Evolutionary conservation across 2,329 filamentous ascomycete species (phyloP), one percentile per base, ranked within the genome.

Genomic region (Phialocephala sp.): DNA sequence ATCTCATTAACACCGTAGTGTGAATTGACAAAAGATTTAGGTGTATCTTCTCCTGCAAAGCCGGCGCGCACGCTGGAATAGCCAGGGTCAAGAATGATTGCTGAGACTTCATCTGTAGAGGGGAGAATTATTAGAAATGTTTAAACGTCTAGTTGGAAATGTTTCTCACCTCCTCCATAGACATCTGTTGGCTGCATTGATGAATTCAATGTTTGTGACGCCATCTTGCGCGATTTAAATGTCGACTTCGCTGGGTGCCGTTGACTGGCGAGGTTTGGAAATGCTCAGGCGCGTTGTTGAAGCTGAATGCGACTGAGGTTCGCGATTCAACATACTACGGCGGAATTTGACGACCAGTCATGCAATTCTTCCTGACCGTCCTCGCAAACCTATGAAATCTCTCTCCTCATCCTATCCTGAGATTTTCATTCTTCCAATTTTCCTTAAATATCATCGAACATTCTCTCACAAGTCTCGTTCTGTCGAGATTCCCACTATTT

Each of bases 31-130:
- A 98, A 89, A 36, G 92, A 93, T 82, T 98, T 98, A 72, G 95
- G 95, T 0, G 93, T 91, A 80, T 99, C 95, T 86, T 99, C 96
- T 76, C 96, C 95, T 14, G 96, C 96, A 76, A 98, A 99, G 65
- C 95, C 95, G 66, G 94, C 95, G 80, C 96, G 93, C 47, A 92
- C 94, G 72, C 89, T 90, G 76, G 91, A 92, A 81, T 93, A 97
- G 68, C 96, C 95, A 2, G 95, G 92, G 77, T 99, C 95, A 76
- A 99, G 92, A 43, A 99, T 92, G 72, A 99, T 91, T 60, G 96
- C 96, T 41, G 94, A 96, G 71, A 99, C 94, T 83, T 99, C 95
- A 83, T 99, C 95, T 97, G 74, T 59, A 14, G 45, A 55, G 65
- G 59, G 66, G 50, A 45, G 27, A 12, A 59, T 60, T n/a, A 61